Evolutionary conservation across 345 rosid genomes (phyloP).

Genomic region (Aethionema arabicum): DNA sequence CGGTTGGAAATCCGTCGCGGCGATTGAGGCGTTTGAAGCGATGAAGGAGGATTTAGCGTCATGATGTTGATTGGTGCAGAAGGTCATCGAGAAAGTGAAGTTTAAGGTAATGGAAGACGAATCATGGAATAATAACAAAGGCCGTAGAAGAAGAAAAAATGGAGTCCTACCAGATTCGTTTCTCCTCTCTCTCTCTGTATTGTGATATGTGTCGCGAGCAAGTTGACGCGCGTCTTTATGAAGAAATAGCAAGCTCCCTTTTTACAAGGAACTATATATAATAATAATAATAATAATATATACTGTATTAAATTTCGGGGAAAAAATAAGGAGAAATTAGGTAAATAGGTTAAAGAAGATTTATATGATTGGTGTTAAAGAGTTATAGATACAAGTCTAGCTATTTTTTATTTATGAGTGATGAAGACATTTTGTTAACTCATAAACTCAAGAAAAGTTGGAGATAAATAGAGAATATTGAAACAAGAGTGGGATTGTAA

Average conservation of each 20-base stretch:
- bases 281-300: too few relatives aligned
- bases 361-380: not conserved
- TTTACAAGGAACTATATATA: not conserved
- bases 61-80: conserved; percentile 21
- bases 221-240: conserved; percentile 34
- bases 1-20: conserved; percentile 28
- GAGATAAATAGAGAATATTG: conserved; percentile 2
- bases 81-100: conserved; percentile 35
- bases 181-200: conserved; percentile 29
- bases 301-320: too few relatives aligned
- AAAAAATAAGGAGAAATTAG: too few relatives aligned
- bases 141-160: conserved; percentile 1
- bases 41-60: conserved; percentile 28
- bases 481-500: conserved; percentile 8
- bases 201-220: conserved; percentile 27
- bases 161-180: conserved; percentile 30
- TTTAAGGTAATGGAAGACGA: not conserved
- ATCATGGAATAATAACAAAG: not conserved
- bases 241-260: not conserved
- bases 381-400: not conserved
- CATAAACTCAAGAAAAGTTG: not conserved
- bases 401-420: conserved; percentile 16
- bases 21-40: conserved; percentile 20
- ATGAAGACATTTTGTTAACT: conserved; percentile 6
- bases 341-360: not conserved